These are phyloP conservation scores for Penicillium sp. DNA, from an alignment of 2,329 filamentous ascomycete genomes.

Conservation along the genomic window DNA sequence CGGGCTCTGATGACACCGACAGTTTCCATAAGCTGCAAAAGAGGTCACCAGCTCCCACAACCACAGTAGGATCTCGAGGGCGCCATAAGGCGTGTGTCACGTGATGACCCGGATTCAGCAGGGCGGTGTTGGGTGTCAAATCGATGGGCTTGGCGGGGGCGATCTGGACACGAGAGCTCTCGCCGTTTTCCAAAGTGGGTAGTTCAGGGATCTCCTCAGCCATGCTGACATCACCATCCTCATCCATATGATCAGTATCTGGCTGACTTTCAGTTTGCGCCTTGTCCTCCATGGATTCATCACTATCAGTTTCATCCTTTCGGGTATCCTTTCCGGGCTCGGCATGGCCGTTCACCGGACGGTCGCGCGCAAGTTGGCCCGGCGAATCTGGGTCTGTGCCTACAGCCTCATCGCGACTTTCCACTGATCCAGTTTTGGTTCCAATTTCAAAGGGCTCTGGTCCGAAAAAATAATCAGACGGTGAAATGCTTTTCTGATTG, in stretches of 20 bases:
- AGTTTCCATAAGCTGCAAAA: slow-evolving; percentile 49
- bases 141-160: slow-evolving; percentile 49
- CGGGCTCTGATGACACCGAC: slow-evolving; percentile 27
- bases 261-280: slow-evolving; percentile 31
- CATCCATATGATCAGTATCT: slow-evolving; percentile 32
- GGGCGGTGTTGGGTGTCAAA: slow-evolving; percentile 44
- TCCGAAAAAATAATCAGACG: slow-evolving; percentile 49
- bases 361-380: slow-evolving; percentile 37
- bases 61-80: slow-evolving; percentile 42
- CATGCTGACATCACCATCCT: slow-evolving; percentile 47
- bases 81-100: slow-evolving; percentile 46
- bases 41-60: slow-evolving; percentile 44
- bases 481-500: slow-evolving; percentile 34
- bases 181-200: slow-evolving; percentile 44
- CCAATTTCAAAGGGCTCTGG: slow-evolving; percentile 40
- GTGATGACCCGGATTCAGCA: slow-evolving; percentile 42
- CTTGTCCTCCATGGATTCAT: slow-evolving; percentile 44
- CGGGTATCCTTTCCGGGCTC: slow-evolving; percentile 35
- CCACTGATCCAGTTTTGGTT: slow-evolving; percentile 29
- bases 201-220: slow-evolving; percentile 29
- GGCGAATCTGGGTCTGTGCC: slow-evolving; percentile 33
- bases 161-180: slow-evolving; percentile 49
- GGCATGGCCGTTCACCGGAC: slow-evolving; percentile 39
- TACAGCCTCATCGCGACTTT: slow-evolving; percentile 28
- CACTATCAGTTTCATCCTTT: slow-evolving; percentile 36